These are phyloP conservation scores for Cladophialophora carrionii DNA, from an alignment of 2,329 filamentous ascomycete genomes.

Conservation along the genomic window DNA sequence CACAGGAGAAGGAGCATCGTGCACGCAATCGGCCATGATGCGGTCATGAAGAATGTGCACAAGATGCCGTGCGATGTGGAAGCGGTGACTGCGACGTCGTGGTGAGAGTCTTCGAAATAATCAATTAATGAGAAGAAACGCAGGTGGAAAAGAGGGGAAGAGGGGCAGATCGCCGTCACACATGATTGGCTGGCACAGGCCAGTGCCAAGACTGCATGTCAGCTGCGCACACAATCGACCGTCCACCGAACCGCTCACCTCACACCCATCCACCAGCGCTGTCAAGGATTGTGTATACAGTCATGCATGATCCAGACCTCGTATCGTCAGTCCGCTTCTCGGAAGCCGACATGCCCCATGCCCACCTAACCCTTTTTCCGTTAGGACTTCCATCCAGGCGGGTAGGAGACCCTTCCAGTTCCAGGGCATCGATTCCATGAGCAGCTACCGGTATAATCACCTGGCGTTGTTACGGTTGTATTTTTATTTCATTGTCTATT, in stretches of 20 bases:
- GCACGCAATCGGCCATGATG: neutral
- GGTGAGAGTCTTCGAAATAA: neutral
- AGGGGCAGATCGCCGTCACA: neutral
- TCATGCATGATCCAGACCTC: slow-evolving; percentile 1
- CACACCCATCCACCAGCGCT: neutral
- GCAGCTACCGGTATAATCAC: slow-evolving; percentile 2
- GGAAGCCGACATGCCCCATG: neutral
- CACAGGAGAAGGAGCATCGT: neutral
- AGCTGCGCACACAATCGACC: neutral
- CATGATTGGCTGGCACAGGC: neutral
- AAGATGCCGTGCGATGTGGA: neutral
- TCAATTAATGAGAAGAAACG: neutral
- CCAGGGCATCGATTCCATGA: slow-evolving; percentile 12
- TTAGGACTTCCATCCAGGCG: neutral
- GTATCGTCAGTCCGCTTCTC: neutral
- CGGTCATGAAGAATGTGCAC: neutral
- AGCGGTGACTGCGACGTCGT: neutral
- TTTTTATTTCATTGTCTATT: neutral
- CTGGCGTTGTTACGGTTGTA: neutral
- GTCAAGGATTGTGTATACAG: neutral
- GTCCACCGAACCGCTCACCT: neutral
- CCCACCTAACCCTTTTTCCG: neutral
- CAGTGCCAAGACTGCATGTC: neutral
- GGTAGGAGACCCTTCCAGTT: slow-evolving; percentile 3
- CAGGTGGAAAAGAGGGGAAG: neutral